Conservation (phyloP, 192 early-diverging fungal genomes). For the Glomus cerebriforme region DNA sequence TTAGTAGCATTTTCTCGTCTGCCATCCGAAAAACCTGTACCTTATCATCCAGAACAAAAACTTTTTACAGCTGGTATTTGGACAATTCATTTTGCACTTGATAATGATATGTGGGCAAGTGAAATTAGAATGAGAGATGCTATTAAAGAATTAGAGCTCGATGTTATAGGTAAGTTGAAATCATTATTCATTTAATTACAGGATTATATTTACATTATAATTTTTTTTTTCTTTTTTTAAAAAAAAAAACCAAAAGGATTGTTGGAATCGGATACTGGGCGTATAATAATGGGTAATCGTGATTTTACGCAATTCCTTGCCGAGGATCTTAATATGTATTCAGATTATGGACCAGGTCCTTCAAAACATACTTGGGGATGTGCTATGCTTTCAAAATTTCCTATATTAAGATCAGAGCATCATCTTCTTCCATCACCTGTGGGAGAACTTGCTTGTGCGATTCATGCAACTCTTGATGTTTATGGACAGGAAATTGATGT, state of each 20-base stretch:
- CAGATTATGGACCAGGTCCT: conserved; percentile 82
- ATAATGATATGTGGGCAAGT: conserved; percentile 85
- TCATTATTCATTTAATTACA: conserved; percentile 10
- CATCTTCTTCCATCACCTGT: conserved; percentile 78
- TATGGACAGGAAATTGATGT: conserved; percentile 79
- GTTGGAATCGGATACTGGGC: conserved; percentile 74
- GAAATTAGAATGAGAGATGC: conserved; percentile 70
- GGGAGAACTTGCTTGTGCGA: conserved; percentile 82
- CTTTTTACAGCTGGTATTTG: conserved; percentile 77
- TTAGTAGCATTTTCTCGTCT: conserved; percentile 47
- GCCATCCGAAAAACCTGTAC: conserved; percentile 54
- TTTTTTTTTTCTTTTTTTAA: conserved; percentile 1
- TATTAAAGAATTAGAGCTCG: conserved; percentile 74
- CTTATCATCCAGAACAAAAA: conserved; percentile 65
- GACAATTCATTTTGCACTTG: conserved; percentile 85
- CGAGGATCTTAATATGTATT: conserved; percentile 75
- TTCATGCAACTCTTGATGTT: conserved; percentile 84
- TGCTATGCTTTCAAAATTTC: conserved; percentile 82
- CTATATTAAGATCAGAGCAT: conserved; percentile 72
- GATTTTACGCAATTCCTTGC: conserved; percentile 78
- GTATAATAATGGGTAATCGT: conserved; percentile 86
- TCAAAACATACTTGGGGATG: conserved; percentile 89
- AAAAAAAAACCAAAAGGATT: conserved; percentile 42
- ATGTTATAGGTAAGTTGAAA: conserved; percentile 66
- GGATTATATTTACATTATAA: conserved; percentile 6